A percentile compares a stretch with the other conserved stretches of the same genome.
Conservation (phyloP, 1,284 basidiomycete species). For the Sporisorium reilianum region DNA sequence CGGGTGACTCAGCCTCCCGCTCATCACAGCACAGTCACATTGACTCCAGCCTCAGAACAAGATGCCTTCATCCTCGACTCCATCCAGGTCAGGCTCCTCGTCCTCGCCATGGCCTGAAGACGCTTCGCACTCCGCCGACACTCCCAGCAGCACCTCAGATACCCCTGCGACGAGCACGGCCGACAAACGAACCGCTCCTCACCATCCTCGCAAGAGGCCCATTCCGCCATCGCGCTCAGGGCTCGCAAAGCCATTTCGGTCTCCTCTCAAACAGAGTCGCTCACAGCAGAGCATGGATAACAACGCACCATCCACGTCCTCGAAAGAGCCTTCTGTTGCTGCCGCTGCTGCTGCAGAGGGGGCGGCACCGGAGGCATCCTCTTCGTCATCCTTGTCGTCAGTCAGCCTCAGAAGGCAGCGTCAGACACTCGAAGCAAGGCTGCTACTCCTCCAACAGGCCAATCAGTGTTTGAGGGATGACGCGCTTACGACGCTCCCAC, state of each 20-base stretch:
- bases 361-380: not conserved
- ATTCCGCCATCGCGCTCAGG: conserved; percentile 3
- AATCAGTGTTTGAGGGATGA: conserved; percentile 36
- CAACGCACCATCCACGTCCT: not conserved
- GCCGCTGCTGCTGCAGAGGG: not conserved
- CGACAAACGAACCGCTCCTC: not conserved
- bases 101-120: conserved; percentile 11
- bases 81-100: conserved; percentile 16
- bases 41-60: not conserved
- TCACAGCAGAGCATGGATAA: conserved; percentile 10
- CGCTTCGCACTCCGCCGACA: not conserved
- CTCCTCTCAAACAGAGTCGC: conserved; percentile 25
- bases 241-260: conserved; percentile 22
- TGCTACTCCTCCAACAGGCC: conserved; percentile 38
- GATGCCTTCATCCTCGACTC: conserved; percentile 17
- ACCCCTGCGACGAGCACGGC: conserved; percentile 5
- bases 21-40: not conserved
- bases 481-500: conserved; percentile 24
- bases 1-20: conserved; percentile 5
- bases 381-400: conserved; percentile 8
- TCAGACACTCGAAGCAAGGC: conserved; percentile 30
- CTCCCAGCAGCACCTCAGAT: conserved; percentile 16
- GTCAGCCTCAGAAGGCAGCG: conserved; percentile 26
- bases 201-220: conserved; percentile 1
- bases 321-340: not conserved